Base-by-base conservation (phyloP, 2,329 filamentous ascomycete genomes). In the Sporothrix sp. region DNA sequence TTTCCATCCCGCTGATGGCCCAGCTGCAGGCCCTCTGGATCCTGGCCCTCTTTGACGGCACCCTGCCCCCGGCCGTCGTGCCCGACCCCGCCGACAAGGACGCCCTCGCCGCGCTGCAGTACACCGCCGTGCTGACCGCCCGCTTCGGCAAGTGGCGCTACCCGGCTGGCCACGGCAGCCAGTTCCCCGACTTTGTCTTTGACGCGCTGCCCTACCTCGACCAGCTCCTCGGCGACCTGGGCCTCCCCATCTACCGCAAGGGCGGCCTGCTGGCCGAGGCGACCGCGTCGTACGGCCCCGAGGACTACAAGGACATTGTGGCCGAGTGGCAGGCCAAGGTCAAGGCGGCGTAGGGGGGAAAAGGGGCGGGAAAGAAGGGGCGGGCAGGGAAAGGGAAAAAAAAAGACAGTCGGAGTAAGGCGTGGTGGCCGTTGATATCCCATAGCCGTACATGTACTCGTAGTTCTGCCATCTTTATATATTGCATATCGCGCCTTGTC, bases 181-280 rank as follows among this genome's bases (percentile, higher is more conserved):
- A 71, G 60, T 71, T 75, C 52, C 82, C 82, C 0, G 84, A 87
- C 62, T 82, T 89, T 56, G 81, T 86, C 16, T 90, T 91, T 60
- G 87, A 93, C 63, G 76, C 76, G 0, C 62, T 91, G 49, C 84
- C 84, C 4, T 93, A 88, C 52, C 62, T 87, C 16, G 85, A 90
- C 63, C 59, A 82, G 59, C 62, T 91, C 60, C 61, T 86, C 53
- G 66, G 68, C 4, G 85, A 91, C 62, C 59, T 90, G 51, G 83
- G 78, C 0, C 63, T 89, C 50, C 66, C 72, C 16, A 67, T 68
- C 13, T 69, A 75, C 56, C 67, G 79, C 30, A 84, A 84, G 67
- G 65, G 70, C 51, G 71, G 75, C 0, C 69, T 65, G 59, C 59
- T 72, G 47, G 66, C 66, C 1, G 79, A 82, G 59, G 68, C 75